Conservation (phyloP, 306 rosid species). For the Acacia confusa region DNA sequence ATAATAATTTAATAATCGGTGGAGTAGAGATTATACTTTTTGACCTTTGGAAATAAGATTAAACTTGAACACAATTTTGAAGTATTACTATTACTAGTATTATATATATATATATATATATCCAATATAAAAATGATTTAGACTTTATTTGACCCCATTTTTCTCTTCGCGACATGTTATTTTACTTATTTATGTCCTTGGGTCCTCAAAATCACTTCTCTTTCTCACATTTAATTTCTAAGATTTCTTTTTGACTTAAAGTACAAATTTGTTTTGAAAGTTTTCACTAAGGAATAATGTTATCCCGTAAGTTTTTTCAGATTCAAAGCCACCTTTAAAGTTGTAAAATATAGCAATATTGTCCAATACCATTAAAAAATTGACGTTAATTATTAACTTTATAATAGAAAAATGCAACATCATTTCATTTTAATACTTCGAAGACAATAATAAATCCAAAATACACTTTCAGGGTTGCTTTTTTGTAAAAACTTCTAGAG, state of each 20-base stretch:
- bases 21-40: not conserved
- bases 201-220: not conserved
- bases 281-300: too few relatives aligned
- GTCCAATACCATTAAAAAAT: too few relatives aligned
- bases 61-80: not conserved
- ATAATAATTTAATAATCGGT: not conserved
- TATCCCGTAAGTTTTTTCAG: too few relatives aligned
- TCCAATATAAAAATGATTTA: not conserved
- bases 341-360: too few relatives aligned
- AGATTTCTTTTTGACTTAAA: too few relatives aligned
- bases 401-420: too few relatives aligned
- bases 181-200: not conserved
- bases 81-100: not conserved
- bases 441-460: too few relatives aligned
- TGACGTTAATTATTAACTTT: too few relatives aligned
- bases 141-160: not conserved
- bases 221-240: too few relatives aligned
- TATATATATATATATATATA: not conserved
- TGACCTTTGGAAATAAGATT: not conserved
- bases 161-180: not conserved
- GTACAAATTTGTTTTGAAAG: too few relatives aligned
- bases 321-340: accelerated
- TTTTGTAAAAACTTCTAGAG: accelerated
- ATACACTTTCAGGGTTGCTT: too few relatives aligned
- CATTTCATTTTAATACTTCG: too few relatives aligned